These are phyloP conservation scores for Chalciporus piperatus DNA, from an alignment of 768 basidiomycete genomes.

Conservation along the genomic window DNA sequence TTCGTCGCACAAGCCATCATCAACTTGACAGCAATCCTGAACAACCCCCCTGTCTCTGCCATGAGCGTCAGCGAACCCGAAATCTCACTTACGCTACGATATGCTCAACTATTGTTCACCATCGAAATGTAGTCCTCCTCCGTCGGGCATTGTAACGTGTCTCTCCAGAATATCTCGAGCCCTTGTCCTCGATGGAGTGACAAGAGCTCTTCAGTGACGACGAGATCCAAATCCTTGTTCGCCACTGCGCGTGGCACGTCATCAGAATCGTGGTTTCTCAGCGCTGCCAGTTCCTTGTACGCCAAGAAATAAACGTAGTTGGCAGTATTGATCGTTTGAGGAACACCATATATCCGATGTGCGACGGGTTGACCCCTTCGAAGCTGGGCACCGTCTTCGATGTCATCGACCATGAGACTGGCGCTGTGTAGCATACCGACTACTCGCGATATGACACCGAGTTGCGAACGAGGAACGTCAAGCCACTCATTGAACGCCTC, in stretches of 20 bases:
- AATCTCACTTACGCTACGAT: constrained; percentile 60
- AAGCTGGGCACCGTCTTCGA: constrained; percentile 87
- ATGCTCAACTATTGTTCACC: constrained; percentile 86
- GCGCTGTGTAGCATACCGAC: constrained; percentile 95
- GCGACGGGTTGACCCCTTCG: constrained; percentile 84
- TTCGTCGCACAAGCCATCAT: constrained; percentile 89
- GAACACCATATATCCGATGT: constrained; percentile 94
- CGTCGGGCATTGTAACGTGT: constrained; percentile 84
- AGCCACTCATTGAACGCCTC: constrained; percentile 95
- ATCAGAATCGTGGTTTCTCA: constrained; percentile 9
- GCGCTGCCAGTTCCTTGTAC: constrained; percentile 64
- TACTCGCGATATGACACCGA: constrained; percentile 71
- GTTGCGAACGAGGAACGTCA: constrained; percentile 68
- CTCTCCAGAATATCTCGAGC: constrained; percentile 91
- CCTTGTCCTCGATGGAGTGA: constrained; percentile 96
- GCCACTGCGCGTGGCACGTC: constrained; percentile 42
- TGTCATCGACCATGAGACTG: constrained; percentile 93
- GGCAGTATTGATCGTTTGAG: constrained; percentile 95
- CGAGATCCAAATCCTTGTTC: constrained; percentile 66
- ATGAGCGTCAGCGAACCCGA: constrained; percentile 6
- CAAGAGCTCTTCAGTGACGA: constrained; percentile 54
- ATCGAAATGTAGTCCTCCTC: constrained; percentile 94
- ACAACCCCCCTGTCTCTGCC: constrained; percentile 90
- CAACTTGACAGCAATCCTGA: constrained; percentile 88
- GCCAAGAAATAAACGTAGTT: constrained; percentile 98